Conservation (phyloP, 257 asterid species). For the Coffea eugenioides region DNA sequence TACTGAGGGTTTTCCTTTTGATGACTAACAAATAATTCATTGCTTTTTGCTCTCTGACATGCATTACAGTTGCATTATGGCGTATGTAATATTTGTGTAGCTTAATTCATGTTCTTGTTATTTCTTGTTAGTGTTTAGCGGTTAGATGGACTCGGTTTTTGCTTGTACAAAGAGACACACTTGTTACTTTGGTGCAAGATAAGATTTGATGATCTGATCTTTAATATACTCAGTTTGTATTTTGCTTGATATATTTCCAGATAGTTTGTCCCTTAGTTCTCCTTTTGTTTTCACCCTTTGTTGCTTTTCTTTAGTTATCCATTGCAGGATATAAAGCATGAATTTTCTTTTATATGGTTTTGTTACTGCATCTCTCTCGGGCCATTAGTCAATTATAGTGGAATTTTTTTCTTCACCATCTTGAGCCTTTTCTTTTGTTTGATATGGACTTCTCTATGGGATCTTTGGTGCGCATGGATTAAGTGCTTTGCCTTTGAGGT, state of each 20-base stretch:
- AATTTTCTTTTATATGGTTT: background rate
- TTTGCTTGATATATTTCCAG: background rate
- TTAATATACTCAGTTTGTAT: background rate
- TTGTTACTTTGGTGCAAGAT: background rate
- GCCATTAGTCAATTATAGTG: background rate
- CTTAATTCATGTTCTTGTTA: background rate
- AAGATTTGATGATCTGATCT: background rate
- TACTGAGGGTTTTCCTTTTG: background rate
- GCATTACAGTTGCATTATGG: background rate
- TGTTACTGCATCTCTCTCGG: background rate
- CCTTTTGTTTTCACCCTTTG: background rate
- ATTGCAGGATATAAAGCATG: background rate
- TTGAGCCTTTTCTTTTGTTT: background rate
- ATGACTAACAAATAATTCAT: background rate
- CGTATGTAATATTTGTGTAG: background rate
- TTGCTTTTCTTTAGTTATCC: background rate
- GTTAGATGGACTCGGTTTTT: background rate
- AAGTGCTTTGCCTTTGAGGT: background rate
- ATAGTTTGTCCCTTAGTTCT: background rate
- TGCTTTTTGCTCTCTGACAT: background rate
- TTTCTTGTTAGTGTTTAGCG: background rate
- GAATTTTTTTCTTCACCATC: background rate
- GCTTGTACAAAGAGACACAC: background rate
- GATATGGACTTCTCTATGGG: background rate
- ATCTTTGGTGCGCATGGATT: background rate